These are phyloP conservation scores for Sporothrix pseudoabietina DNA, from an alignment of 2,329 filamentous ascomycete genomes.

Conservation along the genomic window DNA sequence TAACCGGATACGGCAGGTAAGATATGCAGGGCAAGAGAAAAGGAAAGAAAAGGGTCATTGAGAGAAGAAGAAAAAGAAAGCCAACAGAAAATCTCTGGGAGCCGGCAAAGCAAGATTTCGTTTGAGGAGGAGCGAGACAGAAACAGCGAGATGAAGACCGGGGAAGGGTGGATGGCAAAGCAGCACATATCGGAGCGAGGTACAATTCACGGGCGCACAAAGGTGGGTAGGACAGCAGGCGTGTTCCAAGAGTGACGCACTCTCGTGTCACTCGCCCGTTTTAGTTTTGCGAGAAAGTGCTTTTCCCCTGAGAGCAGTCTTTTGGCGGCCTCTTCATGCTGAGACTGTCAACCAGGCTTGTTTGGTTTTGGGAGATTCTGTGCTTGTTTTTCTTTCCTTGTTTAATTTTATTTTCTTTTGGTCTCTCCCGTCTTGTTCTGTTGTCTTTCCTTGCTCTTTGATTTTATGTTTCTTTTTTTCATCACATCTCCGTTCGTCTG, in stretches of 20 bases:
- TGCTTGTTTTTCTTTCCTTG: too few species aligned
- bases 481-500: neutral
- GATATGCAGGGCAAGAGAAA: neutral
- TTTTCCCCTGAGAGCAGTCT: neutral
- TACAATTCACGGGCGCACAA: constrained; percentile 15
- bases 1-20: constrained; percentile 1
- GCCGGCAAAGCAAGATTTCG: neutral
- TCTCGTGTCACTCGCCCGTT: neutral
- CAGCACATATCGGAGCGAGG: constrained; percentile 12
- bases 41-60: neutral
- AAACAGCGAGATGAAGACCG: neutral
- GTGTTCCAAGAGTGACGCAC: constrained; percentile 10
- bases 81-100: neutral
- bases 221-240: neutral
- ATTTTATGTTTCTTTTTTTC: neutral
- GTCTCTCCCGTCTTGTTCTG: neutral
- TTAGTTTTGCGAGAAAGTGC: neutral
- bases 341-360: neutral
- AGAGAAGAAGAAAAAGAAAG: too few species aligned
- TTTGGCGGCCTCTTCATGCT: neutral
- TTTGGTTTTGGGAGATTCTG: too few species aligned
- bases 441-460: neutral
- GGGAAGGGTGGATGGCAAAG: neutral
- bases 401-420: neutral
- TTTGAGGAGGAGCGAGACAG: neutral